Evolutionary conservation across 1,139 yeast genomes (phyloP), one percentile per base, ranked within the genome.

Genomic region (Blastobotrys niveus): DNA sequence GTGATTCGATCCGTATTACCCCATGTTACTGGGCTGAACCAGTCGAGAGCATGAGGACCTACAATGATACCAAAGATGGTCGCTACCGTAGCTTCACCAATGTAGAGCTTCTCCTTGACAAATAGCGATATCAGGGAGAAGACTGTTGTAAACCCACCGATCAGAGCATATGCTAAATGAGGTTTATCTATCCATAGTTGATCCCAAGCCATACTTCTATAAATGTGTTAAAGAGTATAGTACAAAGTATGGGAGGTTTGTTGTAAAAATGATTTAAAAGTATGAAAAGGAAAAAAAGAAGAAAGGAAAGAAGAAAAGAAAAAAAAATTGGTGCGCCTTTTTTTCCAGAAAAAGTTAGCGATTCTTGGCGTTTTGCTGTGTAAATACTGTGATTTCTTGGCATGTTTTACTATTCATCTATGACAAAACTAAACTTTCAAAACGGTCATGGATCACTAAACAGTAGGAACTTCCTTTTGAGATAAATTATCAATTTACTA

Each of bases 41-140:
- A 88, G 52, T 80, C 68, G 32, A 89, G 65, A 65, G 95, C 85
- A 60, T 88, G 95, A 0, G 97, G 97, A 0, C 98, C 98, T 7
- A 89, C 80, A 20, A 91, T 87, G 19, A 91, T 73, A 2, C 98
- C 98, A 40, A 87, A 88, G 5, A 91, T 71, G 4, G 95, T 80
- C 2, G 97, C 96, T 31, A 89, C 93, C 5, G 34, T 82, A 12
- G 97, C 96, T 67, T 91, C 98, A 58, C 98, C 97, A 21, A 91
- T 84, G 63, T 85, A 91, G 15, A 89, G 70, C 54, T 77, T 76
- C 63, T 91, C 97, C 62, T 91, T 93, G 38, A 91, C 88, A 59
- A 88, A 86, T 34, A 89, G 76, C 0, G 97, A 91, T n/a, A 85
- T 78, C 32, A 93, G 71, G 9, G 97, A 88, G 64, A 91, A 91